phyloP scores from a whole-genome alignment of 2,329 filamentous ascomycete genomes.

The Colletotrichum australisinense region DNA sequence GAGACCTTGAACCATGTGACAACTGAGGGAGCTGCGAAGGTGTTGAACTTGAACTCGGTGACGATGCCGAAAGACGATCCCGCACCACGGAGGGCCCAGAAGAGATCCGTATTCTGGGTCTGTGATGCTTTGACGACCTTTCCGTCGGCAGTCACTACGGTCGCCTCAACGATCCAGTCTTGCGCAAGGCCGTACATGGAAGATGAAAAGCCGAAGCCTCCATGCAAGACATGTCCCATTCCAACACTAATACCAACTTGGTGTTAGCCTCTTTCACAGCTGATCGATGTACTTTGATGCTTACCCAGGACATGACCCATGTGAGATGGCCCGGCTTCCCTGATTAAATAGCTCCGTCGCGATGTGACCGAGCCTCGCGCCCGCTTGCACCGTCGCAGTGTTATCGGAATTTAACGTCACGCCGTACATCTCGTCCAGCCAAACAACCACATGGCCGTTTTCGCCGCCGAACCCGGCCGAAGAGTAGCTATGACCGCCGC shows the following conservation, averaged over 20 bases:
- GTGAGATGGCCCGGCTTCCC: slow-evolving; percentile 54
- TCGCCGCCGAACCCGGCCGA: slow-evolving; percentile 60
- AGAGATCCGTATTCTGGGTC: slow-evolving; percentile 51
- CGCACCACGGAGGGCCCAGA: slow-evolving; percentile 56
- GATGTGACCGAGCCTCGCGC: slow-evolving; percentile 61
- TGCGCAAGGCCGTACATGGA: slow-evolving; percentile 43
- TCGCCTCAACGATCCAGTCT: slow-evolving; percentile 49
- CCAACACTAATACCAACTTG: slow-evolving; percentile 48
- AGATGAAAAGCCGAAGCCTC: slow-evolving; percentile 50
- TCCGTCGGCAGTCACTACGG: slow-evolving; percentile 50
- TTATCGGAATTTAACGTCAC: slow-evolving; percentile 52
- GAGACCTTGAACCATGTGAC: slow-evolving; percentile 42
- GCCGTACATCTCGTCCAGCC: slow-evolving; percentile 56
- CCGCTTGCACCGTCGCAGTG: slow-evolving; percentile 58
- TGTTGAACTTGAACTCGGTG: slow-evolving; percentile 51
- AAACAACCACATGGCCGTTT: slow-evolving; percentile 59
- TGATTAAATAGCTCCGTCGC: slow-evolving; percentile 52
- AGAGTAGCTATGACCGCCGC: slow-evolving; percentile 64
- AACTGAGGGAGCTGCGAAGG: slow-evolving; percentile 48
- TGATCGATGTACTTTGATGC: slow-evolving; percentile 20
- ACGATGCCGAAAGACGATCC: slow-evolving; percentile 56
- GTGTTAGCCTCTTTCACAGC: neutral
- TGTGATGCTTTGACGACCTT: slow-evolving; percentile 45
- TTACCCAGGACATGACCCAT: slow-evolving; percentile 65
- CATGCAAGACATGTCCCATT: slow-evolving; percentile 52